Evolutionary conservation across 2,329 filamentous ascomycete species (phyloP).

Genomic region (Monosporascus sp.): DNA sequence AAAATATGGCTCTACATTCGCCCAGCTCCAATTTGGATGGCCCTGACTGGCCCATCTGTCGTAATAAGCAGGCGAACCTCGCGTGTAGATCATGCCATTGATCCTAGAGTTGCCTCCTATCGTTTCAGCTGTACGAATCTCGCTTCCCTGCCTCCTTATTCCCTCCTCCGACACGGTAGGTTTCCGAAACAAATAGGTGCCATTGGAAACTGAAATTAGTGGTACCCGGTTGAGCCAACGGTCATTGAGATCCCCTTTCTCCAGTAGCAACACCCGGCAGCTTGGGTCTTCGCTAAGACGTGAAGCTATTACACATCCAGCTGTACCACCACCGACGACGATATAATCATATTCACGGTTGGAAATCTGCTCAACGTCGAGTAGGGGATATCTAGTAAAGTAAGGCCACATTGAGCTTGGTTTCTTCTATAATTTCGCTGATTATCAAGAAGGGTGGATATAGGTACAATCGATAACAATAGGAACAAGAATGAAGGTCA

Average conservation of each 20-base stretch:
- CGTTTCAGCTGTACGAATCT: neutral
- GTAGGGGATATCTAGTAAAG: neutral
- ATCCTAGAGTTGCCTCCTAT: neutral
- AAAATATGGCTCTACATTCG: slow-evolving; percentile 9
- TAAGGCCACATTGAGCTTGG: neutral
- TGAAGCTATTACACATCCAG: neutral
- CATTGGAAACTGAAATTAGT: neutral
- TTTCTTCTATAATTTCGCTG: too few species aligned
- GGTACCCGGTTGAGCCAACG: neutral
- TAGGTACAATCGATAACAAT: too few species aligned
- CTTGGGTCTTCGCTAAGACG: neutral
- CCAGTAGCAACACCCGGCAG: neutral
- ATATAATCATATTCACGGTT: neutral
- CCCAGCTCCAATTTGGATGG: slow-evolving; percentile 7
- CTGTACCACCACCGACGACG: neutral
- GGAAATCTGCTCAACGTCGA: neutral
- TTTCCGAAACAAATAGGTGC: neutral
- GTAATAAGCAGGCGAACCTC: slow-evolving; percentile 2
- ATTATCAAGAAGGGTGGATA: too few species aligned
- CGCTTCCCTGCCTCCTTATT: neutral
- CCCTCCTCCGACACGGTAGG: neutral
- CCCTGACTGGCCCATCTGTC: slow-evolving; percentile 17
- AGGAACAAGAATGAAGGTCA: too few species aligned
- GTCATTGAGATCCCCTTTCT: neutral
- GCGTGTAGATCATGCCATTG: neutral